phyloP scores from a whole-genome alignment of 495 filamentous ascomycete species.

The Xylaria acuta region DNA sequence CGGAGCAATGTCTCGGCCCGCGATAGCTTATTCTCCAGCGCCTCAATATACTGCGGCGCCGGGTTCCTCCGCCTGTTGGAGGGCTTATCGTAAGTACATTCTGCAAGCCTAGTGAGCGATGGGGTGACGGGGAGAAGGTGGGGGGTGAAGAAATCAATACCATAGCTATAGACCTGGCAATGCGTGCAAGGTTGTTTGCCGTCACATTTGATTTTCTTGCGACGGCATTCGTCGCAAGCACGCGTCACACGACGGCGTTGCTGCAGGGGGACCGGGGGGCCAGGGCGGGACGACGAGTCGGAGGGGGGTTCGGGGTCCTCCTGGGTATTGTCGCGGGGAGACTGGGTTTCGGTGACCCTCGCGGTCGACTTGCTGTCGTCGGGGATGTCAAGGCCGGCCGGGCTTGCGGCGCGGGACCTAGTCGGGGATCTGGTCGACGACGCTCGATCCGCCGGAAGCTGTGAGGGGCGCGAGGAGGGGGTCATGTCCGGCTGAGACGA shows the following conservation, averaged over 20 bases:
- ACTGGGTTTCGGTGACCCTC: constrained; percentile 1
- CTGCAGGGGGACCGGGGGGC: constrained; percentile 66
- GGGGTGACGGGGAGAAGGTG: neutral
- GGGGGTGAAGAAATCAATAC: constrained; percentile 55
- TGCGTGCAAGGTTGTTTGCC: constrained; percentile 98
- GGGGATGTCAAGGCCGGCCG: constrained; percentile 30
- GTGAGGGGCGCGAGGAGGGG: constrained; percentile 41
- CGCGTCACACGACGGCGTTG: constrained; percentile 88
- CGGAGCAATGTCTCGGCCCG: constrained; percentile 82
- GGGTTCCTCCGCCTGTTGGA: constrained; percentile 95
- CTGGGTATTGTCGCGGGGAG: constrained; percentile 28
- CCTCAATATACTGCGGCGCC: constrained; percentile 93
- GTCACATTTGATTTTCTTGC: constrained; percentile 99
- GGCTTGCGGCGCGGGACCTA: constrained; percentile 11
- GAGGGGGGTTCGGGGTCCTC: constrained; percentile 34
- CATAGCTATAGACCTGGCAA: constrained; percentile 97
- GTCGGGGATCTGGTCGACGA: constrained; percentile 11
- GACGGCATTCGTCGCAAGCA: constrained; percentile 93
- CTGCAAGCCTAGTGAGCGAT: constrained; percentile 51
- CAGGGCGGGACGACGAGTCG: constrained; percentile 38
- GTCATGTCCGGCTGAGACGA: constrained; percentile 34
- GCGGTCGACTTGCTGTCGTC: constrained; percentile 19
- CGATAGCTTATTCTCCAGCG: constrained; percentile 81
- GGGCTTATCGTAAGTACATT: constrained; percentile 97
- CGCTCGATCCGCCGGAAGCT: constrained; percentile 35